Base-by-base conservation (phyloP, 2,329 filamentous ascomycete species). In the Nothophaeocryptopus gaeumannii region DNA sequence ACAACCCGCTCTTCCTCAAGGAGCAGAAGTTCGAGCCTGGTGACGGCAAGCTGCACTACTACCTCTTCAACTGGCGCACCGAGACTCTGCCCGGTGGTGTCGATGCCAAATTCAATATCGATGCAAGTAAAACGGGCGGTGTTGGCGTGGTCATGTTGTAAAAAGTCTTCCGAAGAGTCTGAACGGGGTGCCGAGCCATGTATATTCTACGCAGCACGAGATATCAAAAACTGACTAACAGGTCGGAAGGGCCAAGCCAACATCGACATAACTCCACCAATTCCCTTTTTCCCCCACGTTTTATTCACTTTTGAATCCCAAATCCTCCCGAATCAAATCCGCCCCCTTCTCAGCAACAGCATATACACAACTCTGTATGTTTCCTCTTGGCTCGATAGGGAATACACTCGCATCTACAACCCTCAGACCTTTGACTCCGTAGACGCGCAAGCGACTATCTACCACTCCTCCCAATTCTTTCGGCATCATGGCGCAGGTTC, bases 51-150 rank as follows among this genome's bases (percentile, higher is more conserved):
- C 77, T 99, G 62, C 90, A 99, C 71, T 99, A 91, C 74, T 99
- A 99, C 71, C 77, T 99, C 30, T 99, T 95, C 79, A 99, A 99
- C 73, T 99, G 96, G 76, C 84, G 89, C 50, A 88, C 89, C 10
- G 84, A 88, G 53, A 83, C 85, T n/a, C 86, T 99, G 63, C 75
- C 82, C 0, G 91, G 93, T 41, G 93, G 93, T 15, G 84, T 97
- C 37, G 84, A 96, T 68, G 79, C 80, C 63, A 82, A 80, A 64
- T 95, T 95, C 67, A 74, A 83, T 61, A 77, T 92, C 34, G 91
- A 96, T 66, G 81, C 85, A 60, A 83, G 84, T 50, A 80, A 81
- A 55, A 82, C 90, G 66, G 93, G 91, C 61, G 92, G 93, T 1
- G 84, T 99, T 52, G 93, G 93, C 34, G 81, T 96, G 65, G 89